Evolutionary conservation across 306 rosid genomes (phyloP).

Genomic region (Ammopiptanthus mongolicus): DNA sequence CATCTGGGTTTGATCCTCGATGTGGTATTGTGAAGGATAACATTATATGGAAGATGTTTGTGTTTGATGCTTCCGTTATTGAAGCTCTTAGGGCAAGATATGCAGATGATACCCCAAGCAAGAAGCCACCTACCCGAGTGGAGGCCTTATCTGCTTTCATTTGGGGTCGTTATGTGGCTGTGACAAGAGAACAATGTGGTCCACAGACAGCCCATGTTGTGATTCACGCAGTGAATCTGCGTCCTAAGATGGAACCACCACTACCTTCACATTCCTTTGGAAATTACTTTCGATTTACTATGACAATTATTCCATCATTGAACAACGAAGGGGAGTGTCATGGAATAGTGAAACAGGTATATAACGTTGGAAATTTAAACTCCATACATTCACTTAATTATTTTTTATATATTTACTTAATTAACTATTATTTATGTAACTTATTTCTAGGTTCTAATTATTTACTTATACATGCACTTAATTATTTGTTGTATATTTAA

Average conservation of each 20-base stretch:
- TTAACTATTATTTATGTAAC: no score
- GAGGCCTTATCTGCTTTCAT: constrained; percentile 57
- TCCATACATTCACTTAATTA: no score
- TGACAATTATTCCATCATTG: constrained; percentile 13
- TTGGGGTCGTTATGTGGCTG: constrained; percentile 47
- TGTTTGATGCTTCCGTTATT: constrained; percentile 30
- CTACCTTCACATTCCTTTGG: constrained; percentile 32
- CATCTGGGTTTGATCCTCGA: constrained; percentile 25
- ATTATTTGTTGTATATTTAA: no score
- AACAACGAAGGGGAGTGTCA: neutral
- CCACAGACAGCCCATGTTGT: constrained; percentile 4
- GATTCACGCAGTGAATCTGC: constrained; percentile 46
- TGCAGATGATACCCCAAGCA: neutral
- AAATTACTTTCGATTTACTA: constrained; percentile 22
- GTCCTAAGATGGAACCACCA: constrained; percentile 46
- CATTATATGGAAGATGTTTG: constrained; percentile 42
- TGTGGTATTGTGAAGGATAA: constrained; percentile 20
- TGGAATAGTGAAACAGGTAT: constrained; percentile 8
- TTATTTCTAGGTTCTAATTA: no score
- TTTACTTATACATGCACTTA: no score
- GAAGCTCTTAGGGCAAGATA: constrained; percentile 39
- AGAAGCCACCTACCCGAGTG: constrained; percentile 42
- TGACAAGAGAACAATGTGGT: constrained; percentile 2
- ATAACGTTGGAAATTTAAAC: neutral
- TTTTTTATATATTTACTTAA: no score